A percentile compares a stretch with the other conserved stretches of the same genome.
phyloP scores from a whole-genome alignment of 768 basidiomycete species.

The Kwoniella dendrophila region DNA sequence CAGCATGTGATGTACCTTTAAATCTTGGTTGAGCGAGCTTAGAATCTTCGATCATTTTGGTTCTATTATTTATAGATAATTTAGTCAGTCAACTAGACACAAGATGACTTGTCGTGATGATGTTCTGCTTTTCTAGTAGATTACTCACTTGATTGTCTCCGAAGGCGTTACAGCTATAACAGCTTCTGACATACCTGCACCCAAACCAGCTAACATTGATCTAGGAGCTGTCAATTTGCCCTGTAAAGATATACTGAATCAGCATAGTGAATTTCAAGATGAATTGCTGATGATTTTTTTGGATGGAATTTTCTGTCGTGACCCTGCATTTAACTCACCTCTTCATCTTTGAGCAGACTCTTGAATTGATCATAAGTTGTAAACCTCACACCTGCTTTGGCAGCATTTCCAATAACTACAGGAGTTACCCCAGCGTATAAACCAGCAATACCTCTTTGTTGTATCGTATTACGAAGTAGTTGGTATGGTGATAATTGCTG shows the following conservation, averaged over 20 bases:
- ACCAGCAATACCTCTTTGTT: constrained; percentile 73
- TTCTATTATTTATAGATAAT: constrained; percentile 61
- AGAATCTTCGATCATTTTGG: constrained; percentile 94
- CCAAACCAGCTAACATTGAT: constrained; percentile 70
- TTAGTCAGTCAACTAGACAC: no score
- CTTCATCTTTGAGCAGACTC: constrained; percentile 71
- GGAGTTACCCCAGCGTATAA: constrained; percentile 93
- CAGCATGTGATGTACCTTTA: constrained; percentile 83
- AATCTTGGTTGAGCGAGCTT: constrained; percentile 82
- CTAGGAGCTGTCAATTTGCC: constrained; percentile 86
- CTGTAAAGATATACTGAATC: constrained; percentile 59
- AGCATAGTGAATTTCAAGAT: no score
- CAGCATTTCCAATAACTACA: constrained; percentile 83
- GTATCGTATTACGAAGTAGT: constrained; percentile 74
- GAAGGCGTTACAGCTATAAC: constrained; percentile 94
- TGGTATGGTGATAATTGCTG: constrained; percentile 71
- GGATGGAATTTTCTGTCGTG: no score
- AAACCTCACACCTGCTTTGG: constrained; percentile 95
- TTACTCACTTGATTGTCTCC: constrained; percentile 91
- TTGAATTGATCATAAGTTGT: constrained; percentile 94
- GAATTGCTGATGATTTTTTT: no score
- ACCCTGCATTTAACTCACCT: constrained; percentile 63
- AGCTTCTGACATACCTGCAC: constrained; percentile 88
- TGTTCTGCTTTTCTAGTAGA: no score
- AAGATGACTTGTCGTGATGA: neutral